phyloP scores from a whole-genome alignment of 2,329 filamentous ascomycete species.

The Exophiala spinifera region DNA sequence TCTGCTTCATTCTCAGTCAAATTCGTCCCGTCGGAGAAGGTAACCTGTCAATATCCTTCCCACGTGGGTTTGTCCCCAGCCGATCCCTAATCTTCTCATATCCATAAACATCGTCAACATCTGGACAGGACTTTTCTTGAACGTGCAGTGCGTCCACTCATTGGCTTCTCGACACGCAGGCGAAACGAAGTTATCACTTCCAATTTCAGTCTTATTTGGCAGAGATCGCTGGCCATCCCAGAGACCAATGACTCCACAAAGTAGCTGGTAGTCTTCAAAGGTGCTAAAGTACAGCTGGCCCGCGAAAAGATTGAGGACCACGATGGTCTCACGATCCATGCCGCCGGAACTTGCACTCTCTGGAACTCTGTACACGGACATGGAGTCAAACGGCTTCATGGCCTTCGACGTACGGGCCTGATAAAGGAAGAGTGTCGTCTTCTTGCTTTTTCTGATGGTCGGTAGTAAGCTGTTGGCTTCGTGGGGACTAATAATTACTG shows the following conservation, averaged over 20 bases:
- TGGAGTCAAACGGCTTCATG: conserved; percentile 43
- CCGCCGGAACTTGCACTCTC: conserved; percentile 7
- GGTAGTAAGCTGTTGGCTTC: conserved; percentile 56
- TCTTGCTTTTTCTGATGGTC: conserved; percentile 35
- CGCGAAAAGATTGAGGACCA: conserved; percentile 63
- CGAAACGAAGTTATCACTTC: conserved; percentile 31
- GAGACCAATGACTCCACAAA: conserved; percentile 26
- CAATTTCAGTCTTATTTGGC: conserved; percentile 26
- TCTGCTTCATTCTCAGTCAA: conserved; percentile 20
- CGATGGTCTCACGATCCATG: conserved; percentile 34
- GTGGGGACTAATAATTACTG: conserved; percentile 60
- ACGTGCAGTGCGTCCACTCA: conserved; percentile 29
- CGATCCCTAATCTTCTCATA: conserved; percentile 39
- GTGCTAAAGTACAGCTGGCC: conserved; percentile 63
- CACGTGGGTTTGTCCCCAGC: conserved; percentile 45
- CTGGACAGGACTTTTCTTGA: conserved; percentile 41
- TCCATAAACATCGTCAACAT: conserved; percentile 41
- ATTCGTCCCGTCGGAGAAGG: conserved; percentile 35
- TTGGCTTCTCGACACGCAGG: conserved; percentile 30
- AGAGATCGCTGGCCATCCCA: conserved; percentile 41
- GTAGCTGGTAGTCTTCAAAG: conserved; percentile 51
- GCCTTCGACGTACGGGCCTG: conserved; percentile 44
- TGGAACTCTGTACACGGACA: conserved; percentile 47
- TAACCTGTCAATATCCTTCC: conserved; percentile 42
- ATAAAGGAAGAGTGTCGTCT: conserved; percentile 52